Evolutionary conservation across 1,139 yeast genomes (phyloP).

Genomic region (Candida dubliniensis): DNA sequence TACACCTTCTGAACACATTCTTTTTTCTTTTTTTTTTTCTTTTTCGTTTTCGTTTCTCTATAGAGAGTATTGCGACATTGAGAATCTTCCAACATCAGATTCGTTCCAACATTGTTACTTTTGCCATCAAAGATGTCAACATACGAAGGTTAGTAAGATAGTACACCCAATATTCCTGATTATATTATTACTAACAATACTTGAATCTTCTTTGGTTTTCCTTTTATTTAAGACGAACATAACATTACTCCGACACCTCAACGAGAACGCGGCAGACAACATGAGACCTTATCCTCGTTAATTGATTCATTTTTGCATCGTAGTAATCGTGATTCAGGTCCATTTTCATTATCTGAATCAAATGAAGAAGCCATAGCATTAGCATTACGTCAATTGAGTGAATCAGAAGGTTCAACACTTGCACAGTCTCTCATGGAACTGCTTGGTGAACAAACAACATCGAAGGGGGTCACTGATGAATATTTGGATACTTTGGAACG

Average conservation of each 20-base stretch:
- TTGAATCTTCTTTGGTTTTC: not conserved
- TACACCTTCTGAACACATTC: no score
- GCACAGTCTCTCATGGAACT: conserved; percentile 30
- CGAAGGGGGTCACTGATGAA: conserved; percentile 63
- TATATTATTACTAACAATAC: conserved; percentile 19
- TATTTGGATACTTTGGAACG: conserved; percentile 78
- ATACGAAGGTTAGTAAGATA: conserved; percentile 41
- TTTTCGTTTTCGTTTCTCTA: not conserved
- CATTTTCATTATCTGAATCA: conserved; percentile 11
- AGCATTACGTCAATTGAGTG: conserved; percentile 33
- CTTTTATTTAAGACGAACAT: conserved; percentile 22
- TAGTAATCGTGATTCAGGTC: not conserved
- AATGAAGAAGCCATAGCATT: conserved; percentile 12
- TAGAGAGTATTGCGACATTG: not conserved
- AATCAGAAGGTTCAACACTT: conserved; percentile 33
- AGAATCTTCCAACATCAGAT: no score
- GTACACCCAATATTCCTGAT: no score
- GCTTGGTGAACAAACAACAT: conserved; percentile 19
- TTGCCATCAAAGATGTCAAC: conserved; percentile 29
- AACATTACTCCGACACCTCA: conserved; percentile 10
- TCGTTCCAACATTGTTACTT: not conserved
- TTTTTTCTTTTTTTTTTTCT: not conserved
- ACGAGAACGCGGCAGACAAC: conserved; percentile 25
- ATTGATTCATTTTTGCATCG: conserved; percentile 36
- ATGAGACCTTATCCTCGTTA: conserved; percentile 36